Conservation (phyloP, 129 eudicot genomes). For the Sambucus nigra region DNA sequence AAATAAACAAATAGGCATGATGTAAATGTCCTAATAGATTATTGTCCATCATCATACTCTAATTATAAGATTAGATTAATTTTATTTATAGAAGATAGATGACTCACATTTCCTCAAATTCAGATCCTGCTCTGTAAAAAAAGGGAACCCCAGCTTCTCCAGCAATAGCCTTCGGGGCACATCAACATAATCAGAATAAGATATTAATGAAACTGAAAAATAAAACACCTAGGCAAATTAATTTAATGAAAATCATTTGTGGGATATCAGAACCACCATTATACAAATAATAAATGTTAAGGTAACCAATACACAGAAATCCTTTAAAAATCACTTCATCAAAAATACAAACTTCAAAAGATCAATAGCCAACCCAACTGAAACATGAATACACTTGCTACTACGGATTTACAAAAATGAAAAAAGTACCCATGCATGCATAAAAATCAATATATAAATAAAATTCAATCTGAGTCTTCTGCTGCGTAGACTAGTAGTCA, state of each 20-base stretch:
- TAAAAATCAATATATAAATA: too few relatives aligned
- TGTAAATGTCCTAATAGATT: not conserved
- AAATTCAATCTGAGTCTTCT: too few relatives aligned
- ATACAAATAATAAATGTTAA: not conserved
- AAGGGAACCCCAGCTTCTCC: slow-evolving; percentile 99
- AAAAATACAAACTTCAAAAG: too few relatives aligned
- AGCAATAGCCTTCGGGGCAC: slow-evolving; percentile 69
- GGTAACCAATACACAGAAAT: too few relatives aligned
- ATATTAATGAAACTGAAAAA: too few relatives aligned
- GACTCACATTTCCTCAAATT: slow-evolving; percentile 95
- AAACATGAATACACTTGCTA: too few relatives aligned
- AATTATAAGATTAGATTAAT: not conserved
- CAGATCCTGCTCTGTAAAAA: slow-evolving; percentile 96
- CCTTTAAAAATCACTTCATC: too few relatives aligned
- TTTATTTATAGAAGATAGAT: not conserved
- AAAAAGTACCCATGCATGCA: too few relatives aligned
- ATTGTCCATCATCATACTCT: not conserved
- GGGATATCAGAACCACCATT: not conserved
- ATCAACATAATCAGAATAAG: slow-evolving; percentile 5
- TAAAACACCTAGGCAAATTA: not conserved
- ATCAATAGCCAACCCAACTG: too few relatives aligned
- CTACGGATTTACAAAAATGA: too few relatives aligned
- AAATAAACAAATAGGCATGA: not conserved
- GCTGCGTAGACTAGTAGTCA: too few relatives aligned
- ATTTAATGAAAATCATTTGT: not conserved